Percentiles rank a stretch among this genome's conserved stretches.
These are phyloP conservation scores for Coemansia sp. DNA, from an alignment of 192 early-diverging fungal genomes.

Conservation along the genomic window DNA sequence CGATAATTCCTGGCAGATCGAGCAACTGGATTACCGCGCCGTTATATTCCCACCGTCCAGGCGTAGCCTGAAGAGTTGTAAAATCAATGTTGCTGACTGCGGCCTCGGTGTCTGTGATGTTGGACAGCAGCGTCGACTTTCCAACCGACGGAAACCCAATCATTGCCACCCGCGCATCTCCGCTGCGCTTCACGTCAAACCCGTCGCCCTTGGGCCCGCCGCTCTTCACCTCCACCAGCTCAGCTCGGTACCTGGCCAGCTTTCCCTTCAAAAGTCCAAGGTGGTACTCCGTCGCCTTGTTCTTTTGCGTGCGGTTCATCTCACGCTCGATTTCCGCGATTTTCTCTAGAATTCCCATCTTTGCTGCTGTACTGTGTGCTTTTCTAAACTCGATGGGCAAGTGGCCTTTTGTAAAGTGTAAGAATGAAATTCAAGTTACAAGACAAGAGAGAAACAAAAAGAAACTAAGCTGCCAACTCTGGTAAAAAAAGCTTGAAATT, in stretches of 20 bases:
- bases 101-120: conserved; percentile 88
- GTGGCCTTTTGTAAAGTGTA: too few relatives aligned
- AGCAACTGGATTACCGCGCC: conserved; percentile 96
- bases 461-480: too few relatives aligned
- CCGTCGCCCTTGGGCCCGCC: conserved; percentile 75
- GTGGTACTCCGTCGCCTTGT: conserved; percentile 99
- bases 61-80: conserved; percentile 95
- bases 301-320: conserved; percentile 95
- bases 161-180: conserved; percentile 92
- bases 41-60: conserved; percentile 93
- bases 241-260: conserved; percentile 76
- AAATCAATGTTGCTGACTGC: conserved; percentile 91
- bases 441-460: too few relatives aligned
- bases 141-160: conserved; percentile 99
- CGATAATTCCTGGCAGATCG: conserved; percentile 99
- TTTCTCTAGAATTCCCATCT: conserved; percentile 85
- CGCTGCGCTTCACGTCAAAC: conserved; percentile 97
- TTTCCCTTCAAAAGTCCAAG: conserved; percentile 98
- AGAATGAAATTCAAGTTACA: too few relatives aligned
- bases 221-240: conserved; percentile 73
- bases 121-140: conserved; percentile 94
- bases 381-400: too few relatives aligned
- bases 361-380: neutral
- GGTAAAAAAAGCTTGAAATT: too few relatives aligned
- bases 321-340: conserved; percentile 88